Evolutionary conservation across 345 rosid genomes (phyloP), one percentile per base, ranked within the genome.

Genomic region (Hibiscus trionum): DNA sequence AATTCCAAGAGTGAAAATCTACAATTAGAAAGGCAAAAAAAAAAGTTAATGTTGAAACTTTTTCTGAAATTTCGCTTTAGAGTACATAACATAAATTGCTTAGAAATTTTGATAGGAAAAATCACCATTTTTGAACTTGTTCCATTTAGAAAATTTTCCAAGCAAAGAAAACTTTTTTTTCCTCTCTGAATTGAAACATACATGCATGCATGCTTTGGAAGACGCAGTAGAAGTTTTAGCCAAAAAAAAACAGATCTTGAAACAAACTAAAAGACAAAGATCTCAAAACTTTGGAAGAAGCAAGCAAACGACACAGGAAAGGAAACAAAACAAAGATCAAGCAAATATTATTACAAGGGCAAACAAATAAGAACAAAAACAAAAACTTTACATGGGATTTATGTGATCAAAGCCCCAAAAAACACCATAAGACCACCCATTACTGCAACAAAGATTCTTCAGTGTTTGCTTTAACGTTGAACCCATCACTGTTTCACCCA

Each of bases 381-480:
- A 14, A 63, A 50, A 19, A 71, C 76, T 78, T 84, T 78, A 94
- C 99, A 89, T 86, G 81, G 90, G 77, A 78, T 88, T 87, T 76
- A 78, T 75, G 53, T 82, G 85, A 83, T 91, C 89, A 75, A 83
- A 85, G 70, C 91, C 33, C 99, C 99, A 95, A 57, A 88, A 86
- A 56, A 91, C 86, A 21, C 87, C 96, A 75, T 83, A 89, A 81
- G 91, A 90, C 99, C 97, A 95, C 16, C 96, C 96, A 84, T 89
- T 79, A 67, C 81, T 81, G 79, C 86, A 75, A 84, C 97, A 95
- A 69, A 92, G 86, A 47, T 73, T 80, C 84, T 80, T 82, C 19
- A 91, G 85, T 69, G 24, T 82, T 82, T 81, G 85, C 88, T 86
- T 90, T 52, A 80, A 35, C 72, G 6, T 63, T n/a, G 83, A 84